Conservation (phyloP, 1,284 basidiomycete species). For the Naganishia sp. region DNA sequence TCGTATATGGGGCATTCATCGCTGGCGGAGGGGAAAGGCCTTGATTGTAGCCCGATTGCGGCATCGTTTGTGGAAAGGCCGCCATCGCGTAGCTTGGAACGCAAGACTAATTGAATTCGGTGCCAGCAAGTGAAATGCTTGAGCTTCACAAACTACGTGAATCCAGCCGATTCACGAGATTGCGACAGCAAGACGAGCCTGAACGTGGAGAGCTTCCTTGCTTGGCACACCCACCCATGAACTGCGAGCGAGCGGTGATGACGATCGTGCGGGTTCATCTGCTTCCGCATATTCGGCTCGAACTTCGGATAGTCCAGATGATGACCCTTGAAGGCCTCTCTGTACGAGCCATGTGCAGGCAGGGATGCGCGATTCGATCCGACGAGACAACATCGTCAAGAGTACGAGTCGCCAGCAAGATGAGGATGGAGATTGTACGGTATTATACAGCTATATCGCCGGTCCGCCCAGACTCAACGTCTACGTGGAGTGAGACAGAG, state of each 20-base stretch:
- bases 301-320: background rate
- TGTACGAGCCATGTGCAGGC: too few relatives aligned
- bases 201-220: background rate
- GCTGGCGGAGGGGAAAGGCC: background rate
- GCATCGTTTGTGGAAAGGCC: constrained; percentile 21
- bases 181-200: background rate
- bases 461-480: too few relatives aligned
- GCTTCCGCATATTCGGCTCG: constrained; percentile 5
- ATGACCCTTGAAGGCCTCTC: background rate
- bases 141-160: too few relatives aligned
- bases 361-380: too few relatives aligned
- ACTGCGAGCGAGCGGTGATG: background rate
- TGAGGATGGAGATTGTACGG: too few relatives aligned
- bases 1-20: background rate
- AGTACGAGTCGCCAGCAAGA: too few relatives aligned
- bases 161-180: background rate
- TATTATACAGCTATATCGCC: too few relatives aligned
- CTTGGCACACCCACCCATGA: background rate
- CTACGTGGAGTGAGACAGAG: too few relatives aligned
- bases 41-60: constrained; percentile 11
- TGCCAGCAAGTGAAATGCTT: too few relatives aligned
- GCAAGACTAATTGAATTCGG: too few relatives aligned
- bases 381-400: too few relatives aligned
- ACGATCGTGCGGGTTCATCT: constrained; percentile 3
- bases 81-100: constrained; percentile 6